Conservation (phyloP, 768 basidiomycete species). For the Trametes gibbosa region DNA sequence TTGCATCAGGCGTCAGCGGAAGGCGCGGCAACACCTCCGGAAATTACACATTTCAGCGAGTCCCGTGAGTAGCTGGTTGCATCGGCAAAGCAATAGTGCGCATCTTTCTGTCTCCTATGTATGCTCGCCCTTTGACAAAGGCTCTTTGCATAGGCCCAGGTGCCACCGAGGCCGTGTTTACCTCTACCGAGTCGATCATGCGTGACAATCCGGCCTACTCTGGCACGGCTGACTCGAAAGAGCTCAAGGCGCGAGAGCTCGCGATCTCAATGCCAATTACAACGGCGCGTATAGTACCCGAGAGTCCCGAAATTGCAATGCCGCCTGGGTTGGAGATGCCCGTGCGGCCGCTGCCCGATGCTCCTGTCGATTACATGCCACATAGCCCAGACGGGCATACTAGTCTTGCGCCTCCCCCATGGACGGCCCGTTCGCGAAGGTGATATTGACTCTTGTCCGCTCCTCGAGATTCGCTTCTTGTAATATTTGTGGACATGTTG, state of each 20-base stretch:
- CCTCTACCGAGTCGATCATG: conserved; percentile 26
- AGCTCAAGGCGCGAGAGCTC: neutral
- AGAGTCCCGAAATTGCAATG: neutral
- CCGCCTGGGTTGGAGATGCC: neutral
- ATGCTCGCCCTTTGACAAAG: neutral
- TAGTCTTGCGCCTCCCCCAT: neutral
- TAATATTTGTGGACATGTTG: too few species aligned
- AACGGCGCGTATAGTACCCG: neutral
- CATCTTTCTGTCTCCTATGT: neutral
- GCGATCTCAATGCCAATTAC: conserved; percentile 1
- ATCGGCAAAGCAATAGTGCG: conserved; percentile 12
- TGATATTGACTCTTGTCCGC: neutral
- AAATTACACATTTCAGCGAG: conserved; percentile 9
- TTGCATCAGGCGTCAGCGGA: neutral
- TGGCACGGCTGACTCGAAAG: conserved; percentile 3
- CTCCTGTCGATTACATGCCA: neutral
- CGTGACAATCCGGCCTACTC: conserved; percentile 24
- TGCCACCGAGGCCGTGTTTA: conserved; percentile 17
- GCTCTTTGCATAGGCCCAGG: too few species aligned
- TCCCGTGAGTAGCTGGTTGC: conserved; percentile 23
- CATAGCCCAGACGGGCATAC: neutral
- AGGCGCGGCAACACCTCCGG: neutral
- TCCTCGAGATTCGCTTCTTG: neutral
- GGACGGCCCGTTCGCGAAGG: neutral
- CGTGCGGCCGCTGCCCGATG: neutral